Evolutionary conservation across 805 yeast species (phyloP).

Genomic region (Candida dendrica): DNA sequence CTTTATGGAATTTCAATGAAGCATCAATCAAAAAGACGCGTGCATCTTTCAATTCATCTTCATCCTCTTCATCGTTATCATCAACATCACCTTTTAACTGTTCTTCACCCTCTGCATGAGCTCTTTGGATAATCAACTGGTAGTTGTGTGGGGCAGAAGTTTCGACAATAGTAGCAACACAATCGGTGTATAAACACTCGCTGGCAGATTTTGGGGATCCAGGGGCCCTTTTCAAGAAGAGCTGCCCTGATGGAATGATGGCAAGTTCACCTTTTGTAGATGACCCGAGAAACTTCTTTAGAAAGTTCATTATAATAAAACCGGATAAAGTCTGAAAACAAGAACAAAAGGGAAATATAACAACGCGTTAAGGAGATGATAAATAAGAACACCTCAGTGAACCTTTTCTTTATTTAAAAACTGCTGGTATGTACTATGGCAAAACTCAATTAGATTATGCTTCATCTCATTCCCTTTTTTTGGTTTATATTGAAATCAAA

Average conservation of each 20-base stretch:
- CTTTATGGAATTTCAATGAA: slow-evolving; percentile 47
- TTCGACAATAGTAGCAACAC: slow-evolving; percentile 63
- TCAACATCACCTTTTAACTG: slow-evolving; percentile 42
- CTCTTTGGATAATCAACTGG: slow-evolving; percentile 64
- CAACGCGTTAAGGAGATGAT: too few relatives aligned
- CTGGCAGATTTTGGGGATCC: slow-evolving; percentile 80
- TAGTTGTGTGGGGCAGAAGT: slow-evolving; percentile 60
- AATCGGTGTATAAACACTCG: slow-evolving; percentile 79
- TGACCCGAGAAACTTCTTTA: slow-evolving; percentile 55
- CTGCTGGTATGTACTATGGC: too few relatives aligned
- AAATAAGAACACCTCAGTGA: too few relatives aligned
- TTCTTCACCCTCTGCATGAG: slow-evolving; percentile 62
- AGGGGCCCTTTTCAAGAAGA: slow-evolving; percentile 66
- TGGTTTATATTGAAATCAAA: too few relatives aligned
- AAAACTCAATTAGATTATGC: too few relatives aligned
- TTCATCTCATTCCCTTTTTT: too few relatives aligned
- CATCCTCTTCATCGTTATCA: slow-evolving; percentile 28
- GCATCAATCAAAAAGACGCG: slow-evolving; percentile 64
- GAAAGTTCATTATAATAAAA: slow-evolving; percentile 51
- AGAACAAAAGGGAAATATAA: too few relatives aligned
- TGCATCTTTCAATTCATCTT: slow-evolving; percentile 43
- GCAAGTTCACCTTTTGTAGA: slow-evolving; percentile 54
- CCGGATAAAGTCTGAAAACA: too few relatives aligned
- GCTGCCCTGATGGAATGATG: slow-evolving; percentile 71
- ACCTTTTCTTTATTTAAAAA: too few relatives aligned